Evolutionary conservation across 2,329 filamentous ascomycete genomes (phyloP), one percentile per base, ranked within the genome.

Genomic region (Graphilbum sp.): DNA sequence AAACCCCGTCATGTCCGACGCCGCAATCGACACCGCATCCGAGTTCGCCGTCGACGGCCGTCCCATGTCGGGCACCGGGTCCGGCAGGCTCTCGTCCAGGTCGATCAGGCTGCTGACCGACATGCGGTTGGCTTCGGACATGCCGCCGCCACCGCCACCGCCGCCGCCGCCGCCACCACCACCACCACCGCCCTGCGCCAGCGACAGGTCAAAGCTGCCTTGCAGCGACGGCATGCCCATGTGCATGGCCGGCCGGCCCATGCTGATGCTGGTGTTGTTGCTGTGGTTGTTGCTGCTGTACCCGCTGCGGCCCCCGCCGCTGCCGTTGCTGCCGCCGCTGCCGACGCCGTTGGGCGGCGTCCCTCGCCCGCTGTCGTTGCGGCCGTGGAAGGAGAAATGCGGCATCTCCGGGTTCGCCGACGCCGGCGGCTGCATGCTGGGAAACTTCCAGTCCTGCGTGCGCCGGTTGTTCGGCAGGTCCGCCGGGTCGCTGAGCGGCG

Each of bases 11-110:
- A 68, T 52, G 40, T 75, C 68, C 1, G 71, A 72, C 36, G 71
- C 72, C 8, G 63, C 61, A 11, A 74, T 57, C 1, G 69, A 73
- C 2, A 52, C 64, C 12, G 62, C 66, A 42, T 75, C 70, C 1
- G 72, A 77, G 50, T 74, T 67, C 11, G 71, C 70, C 0, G 70
- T 74, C 2, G 71, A 74, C 1, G 71, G 71, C 1, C 69, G 60
- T 0, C 64, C 61, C 13, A 62, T 53, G 23, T 75, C 69, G 0
- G 63, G 60, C 29, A 63, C 55, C 0, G 64, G 57, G 19, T 72
- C 68, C 1, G 67, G 44, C 17, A 54, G 43, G 36, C 49, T 50
- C 33, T 53, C 53, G 43, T 58, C 55, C 15, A 58, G 49, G 35
- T 57, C 54, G 38, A 57, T 58, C 36, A 59, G 45, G 33, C 54